Conservation (phyloP, 2,329 filamentous ascomycete species). For the Diplodia mutila region DNA sequence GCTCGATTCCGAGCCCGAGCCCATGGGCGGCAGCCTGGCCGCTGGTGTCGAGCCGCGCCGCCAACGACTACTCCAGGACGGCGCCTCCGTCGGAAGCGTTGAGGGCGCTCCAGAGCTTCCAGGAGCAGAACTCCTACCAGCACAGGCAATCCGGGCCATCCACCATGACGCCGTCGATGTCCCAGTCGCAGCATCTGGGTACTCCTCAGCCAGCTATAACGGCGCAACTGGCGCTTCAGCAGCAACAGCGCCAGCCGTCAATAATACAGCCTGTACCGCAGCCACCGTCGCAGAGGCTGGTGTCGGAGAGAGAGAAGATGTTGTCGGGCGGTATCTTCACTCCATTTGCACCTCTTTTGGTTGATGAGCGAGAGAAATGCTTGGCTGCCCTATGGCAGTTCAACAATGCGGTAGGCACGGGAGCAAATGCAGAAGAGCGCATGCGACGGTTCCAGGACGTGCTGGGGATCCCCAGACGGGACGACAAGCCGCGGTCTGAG, state of each 20-base stretch:
- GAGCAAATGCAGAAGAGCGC: slow-evolving; percentile 68
- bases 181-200: slow-evolving; percentile 23
- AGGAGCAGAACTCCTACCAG: slow-evolving; percentile 30
- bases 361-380: slow-evolving; percentile 83
- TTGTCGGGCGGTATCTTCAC: slow-evolving; percentile 76
- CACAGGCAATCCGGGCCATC: slow-evolving; percentile 22
- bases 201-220: slow-evolving; percentile 31
- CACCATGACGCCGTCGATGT: slow-evolving; percentile 30
- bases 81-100: background rate
- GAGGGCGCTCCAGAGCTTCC: slow-evolving; percentile 29
- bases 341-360: slow-evolving; percentile 76
- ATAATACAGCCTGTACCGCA: background rate
- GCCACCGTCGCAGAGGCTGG: slow-evolving; percentile 27
- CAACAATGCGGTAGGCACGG: slow-evolving; percentile 71
- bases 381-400: slow-evolving; percentile 80
- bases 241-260: slow-evolving; percentile 31
- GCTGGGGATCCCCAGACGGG: slow-evolving; percentile 60
- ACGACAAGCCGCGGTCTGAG: too few species aligned
- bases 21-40: slow-evolving; percentile 33
- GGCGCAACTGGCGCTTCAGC: slow-evolving; percentile 48
- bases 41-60: slow-evolving; percentile 24
- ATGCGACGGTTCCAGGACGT: slow-evolving; percentile 73
- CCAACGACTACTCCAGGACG: background rate
- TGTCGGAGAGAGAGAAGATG: slow-evolving; percentile 89
- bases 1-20: background rate